A percentile compares a stretch with the other conserved stretches of the same genome.
These are phyloP conservation scores for Xylaria cubensis DNA, from an alignment of 495 filamentous ascomycete species.

Conservation along the genomic window DNA sequence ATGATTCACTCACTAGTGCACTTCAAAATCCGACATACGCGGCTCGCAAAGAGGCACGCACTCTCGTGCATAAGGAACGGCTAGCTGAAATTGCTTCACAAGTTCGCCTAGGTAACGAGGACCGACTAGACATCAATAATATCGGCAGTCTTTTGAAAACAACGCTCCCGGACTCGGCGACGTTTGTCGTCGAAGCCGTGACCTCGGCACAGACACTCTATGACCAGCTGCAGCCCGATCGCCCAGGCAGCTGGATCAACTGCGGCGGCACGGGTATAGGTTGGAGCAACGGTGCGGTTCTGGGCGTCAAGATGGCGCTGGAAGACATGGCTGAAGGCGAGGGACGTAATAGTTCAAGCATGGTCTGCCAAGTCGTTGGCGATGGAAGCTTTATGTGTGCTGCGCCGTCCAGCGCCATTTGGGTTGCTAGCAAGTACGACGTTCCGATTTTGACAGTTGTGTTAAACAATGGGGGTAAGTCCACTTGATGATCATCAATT, in stretches of 20 bases:
- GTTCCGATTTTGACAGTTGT: constrained; percentile 49
- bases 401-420: constrained; percentile 40
- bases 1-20: constrained; percentile 4
- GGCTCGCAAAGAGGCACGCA: constrained; percentile 25
- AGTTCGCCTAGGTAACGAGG: constrained; percentile 27
- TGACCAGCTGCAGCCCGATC: constrained; percentile 43
- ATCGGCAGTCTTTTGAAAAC: constrained; percentile 38
- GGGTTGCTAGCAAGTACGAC: constrained; percentile 43
- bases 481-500: not conserved
- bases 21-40: constrained; percentile 31
- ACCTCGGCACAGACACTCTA: constrained; percentile 36
- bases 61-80: constrained; percentile 24
- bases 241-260: constrained; percentile 46
- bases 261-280: constrained; percentile 48
- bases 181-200: constrained; percentile 46
- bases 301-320: constrained; percentile 44
- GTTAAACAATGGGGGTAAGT: constrained; percentile 47
- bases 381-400: constrained; percentile 48
- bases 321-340: constrained; percentile 21
- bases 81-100: constrained; percentile 31
- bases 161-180: constrained; percentile 33
- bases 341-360: constrained; percentile 20
- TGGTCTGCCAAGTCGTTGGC: constrained; percentile 41
- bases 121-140: constrained; percentile 31
- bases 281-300: constrained; percentile 46